phyloP scores from a whole-genome alignment of 371 early-diverging fungal species.

The Entomophthora muscae region DNA sequence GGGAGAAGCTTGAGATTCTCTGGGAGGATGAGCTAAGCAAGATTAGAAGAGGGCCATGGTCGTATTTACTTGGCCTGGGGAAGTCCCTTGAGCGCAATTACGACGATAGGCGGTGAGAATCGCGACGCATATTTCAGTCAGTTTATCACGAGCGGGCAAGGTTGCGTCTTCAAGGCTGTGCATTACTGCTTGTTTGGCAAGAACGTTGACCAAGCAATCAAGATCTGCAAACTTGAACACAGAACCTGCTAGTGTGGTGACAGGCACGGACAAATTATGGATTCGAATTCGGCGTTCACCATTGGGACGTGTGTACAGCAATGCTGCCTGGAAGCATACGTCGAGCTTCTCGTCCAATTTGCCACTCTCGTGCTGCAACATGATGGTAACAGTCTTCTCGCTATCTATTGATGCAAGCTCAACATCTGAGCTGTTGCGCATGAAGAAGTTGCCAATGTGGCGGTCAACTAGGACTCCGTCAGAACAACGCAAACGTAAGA shows the following conservation, averaged over 20 bases:
- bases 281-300: constrained; percentile 88
- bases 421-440: constrained; percentile 80
- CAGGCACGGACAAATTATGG: constrained; percentile 66
- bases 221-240: constrained; percentile 83
- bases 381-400: constrained; percentile 62
- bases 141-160: constrained; percentile 59
- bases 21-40: constrained; percentile 61
- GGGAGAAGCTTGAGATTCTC: constrained; percentile 91
- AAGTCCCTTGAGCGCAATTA: constrained; percentile 73
- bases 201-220: constrained; percentile 73
- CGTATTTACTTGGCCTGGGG: constrained; percentile 71
- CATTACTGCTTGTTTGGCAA: constrained; percentile 54
- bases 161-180: constrained; percentile 35
- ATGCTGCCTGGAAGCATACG: constrained; percentile 71
- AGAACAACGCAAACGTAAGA: constrained; percentile 78
- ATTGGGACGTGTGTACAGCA: constrained; percentile 73
- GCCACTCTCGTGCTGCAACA: constrained; percentile 70
- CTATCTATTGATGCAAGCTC: constrained; percentile 77
- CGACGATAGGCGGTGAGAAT: constrained; percentile 82
- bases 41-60: constrained; percentile 35
- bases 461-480: constrained; percentile 67
- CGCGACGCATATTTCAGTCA: constrained; percentile 75
- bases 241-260: constrained; percentile 50
- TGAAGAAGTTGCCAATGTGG: constrained; percentile 83
- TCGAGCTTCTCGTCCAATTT: constrained; percentile 67